Evolutionary conservation across 140 eudicot genomes (phyloP).

Genomic region (Senecio squalidus): DNA sequence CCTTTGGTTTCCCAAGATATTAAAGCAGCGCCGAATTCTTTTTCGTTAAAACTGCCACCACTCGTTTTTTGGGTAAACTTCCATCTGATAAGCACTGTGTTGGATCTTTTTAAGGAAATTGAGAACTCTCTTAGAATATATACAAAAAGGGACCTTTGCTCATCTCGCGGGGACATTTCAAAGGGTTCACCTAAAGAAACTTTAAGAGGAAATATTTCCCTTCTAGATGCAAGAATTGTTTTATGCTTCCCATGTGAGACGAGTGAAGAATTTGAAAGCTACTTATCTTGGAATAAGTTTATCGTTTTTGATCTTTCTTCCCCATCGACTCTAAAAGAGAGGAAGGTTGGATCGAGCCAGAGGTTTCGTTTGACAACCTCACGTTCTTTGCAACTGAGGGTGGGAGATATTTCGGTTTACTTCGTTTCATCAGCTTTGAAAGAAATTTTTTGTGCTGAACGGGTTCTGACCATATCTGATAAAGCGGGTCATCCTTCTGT

Average conservation of each 20-base stretch:
- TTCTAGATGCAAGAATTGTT: slow-evolving; percentile 71
- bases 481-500: slow-evolving; percentile 34
- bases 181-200: slow-evolving; percentile 27
- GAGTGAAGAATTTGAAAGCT: slow-evolving; percentile 29
- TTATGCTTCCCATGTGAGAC: slow-evolving; percentile 66
- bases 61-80: slow-evolving; percentile 69
- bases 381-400: slow-evolving; percentile 42
- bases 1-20: slow-evolving; percentile 36
- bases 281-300: slow-evolving; percentile 59
- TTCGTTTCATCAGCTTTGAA: slow-evolving; percentile 30
- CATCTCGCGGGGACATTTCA: too few relatives aligned
- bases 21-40: slow-evolving; percentile 45
- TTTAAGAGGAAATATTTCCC: slow-evolving; percentile 47
- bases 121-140: slow-evolving; percentile 22
- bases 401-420: slow-evolving; percentile 46
- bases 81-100: slow-evolving; percentile 31
- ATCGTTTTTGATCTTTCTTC: slow-evolving; percentile 67
- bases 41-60: slow-evolving; percentile 71
- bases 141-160: slow-evolving; percentile 11
- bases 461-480: slow-evolving; percentile 41
- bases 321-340: slow-evolving; percentile 24
- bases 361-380: slow-evolving; percentile 34
- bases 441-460: slow-evolving; percentile 32
- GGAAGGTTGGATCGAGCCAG: slow-evolving; percentile 29
- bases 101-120: slow-evolving; percentile 41